Conservation (phyloP, 495 filamentous ascomycete species). For the Lasiosphaeris hirsuta region DNA sequence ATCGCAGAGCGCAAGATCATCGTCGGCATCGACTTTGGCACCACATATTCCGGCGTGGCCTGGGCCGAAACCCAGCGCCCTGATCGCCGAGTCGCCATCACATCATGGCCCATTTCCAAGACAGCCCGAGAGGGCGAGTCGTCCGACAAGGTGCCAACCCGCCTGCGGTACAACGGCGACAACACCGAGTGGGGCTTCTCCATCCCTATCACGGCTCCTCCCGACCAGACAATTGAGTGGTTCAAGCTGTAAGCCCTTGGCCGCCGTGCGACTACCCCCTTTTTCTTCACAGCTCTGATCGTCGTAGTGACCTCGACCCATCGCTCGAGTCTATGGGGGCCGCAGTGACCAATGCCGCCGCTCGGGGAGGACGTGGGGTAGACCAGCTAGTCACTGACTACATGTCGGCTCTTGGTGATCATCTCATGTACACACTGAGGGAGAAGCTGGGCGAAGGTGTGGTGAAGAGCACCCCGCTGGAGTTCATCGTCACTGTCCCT, state of each 20-base stretch:
- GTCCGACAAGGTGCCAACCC: slow-evolving; percentile 48
- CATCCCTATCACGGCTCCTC: slow-evolving; percentile 36
- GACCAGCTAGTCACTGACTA: slow-evolving; percentile 43
- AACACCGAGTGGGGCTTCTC: slow-evolving; percentile 51
- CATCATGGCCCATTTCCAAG: slow-evolving; percentile 43
- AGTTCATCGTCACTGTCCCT: slow-evolving; percentile 53
- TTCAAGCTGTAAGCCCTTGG: slow-evolving; percentile 49
- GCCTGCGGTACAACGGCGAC: slow-evolving; percentile 37
- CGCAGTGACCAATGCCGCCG: slow-evolving; percentile 33
- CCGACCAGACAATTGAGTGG: slow-evolving; percentile 45
- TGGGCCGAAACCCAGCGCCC: slow-evolving; percentile 29
- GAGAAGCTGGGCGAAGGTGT: slow-evolving; percentile 37
- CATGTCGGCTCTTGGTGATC: slow-evolving; percentile 39
- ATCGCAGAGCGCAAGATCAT: slow-evolving; percentile 33
- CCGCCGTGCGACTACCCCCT: too few species aligned
- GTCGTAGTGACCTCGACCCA: slow-evolving; percentile 23
- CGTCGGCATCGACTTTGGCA: slow-evolving; percentile 30
- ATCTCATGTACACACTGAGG: slow-evolving; percentile 38
- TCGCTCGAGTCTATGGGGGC: slow-evolving; percentile 25
- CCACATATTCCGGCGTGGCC: slow-evolving; percentile 28
- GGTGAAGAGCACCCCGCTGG: slow-evolving; percentile 37
- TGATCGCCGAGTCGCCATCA: slow-evolving; percentile 36
- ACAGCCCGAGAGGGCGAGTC: slow-evolving; percentile 34
- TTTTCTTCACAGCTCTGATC: background rate
- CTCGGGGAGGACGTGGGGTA: slow-evolving; percentile 26